A percentile compares a stretch with the other conserved stretches of the same genome.
Conservation (phyloP, 768 basidiomycete genomes). For the Leucocoprinus sp. region DNA sequence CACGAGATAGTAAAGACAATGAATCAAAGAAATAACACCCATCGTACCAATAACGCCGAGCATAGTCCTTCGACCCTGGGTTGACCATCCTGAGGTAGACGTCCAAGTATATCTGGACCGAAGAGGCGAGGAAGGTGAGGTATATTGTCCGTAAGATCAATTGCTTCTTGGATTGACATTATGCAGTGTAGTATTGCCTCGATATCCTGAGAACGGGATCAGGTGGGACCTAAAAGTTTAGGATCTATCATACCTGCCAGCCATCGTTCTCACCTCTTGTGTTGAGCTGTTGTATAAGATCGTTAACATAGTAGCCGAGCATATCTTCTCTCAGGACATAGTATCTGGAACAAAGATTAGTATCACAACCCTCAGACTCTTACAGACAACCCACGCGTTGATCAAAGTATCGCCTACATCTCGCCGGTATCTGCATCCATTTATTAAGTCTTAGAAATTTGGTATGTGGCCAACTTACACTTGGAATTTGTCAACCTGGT, state of each 20-base stretch:
- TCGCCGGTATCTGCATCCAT: slow-evolving; percentile 59
- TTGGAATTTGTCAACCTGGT: slow-evolving; percentile 73
- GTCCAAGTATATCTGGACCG: slow-evolving; percentile 59
- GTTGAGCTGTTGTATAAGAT: slow-evolving; percentile 48
- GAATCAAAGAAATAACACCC: neutral
- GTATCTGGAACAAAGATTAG: slow-evolving; percentile 39
- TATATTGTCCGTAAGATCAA: slow-evolving; percentile 40
- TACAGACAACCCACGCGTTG: slow-evolving; percentile 56
- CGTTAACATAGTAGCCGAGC: slow-evolving; percentile 61
- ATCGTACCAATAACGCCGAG: slow-evolving; percentile 64
- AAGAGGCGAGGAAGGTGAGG: slow-evolving; percentile 61
- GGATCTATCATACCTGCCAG: slow-evolving; percentile 58
- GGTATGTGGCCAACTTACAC: slow-evolving; percentile 40
- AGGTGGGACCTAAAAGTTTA: neutral
- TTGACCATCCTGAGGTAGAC: slow-evolving; percentile 55
- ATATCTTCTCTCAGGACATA: slow-evolving; percentile 84
- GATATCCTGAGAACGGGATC: slow-evolving; percentile 46
- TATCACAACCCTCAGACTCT: neutral
- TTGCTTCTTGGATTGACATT: slow-evolving; percentile 81
- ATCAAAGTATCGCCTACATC: slow-evolving; percentile 85
- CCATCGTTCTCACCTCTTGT: slow-evolving; percentile 34
- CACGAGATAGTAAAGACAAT: neutral
- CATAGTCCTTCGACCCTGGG: slow-evolving; percentile 66
- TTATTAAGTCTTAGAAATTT: neutral
- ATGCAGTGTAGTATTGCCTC: slow-evolving; percentile 86